Conservation (phyloP, 2,329 filamentous ascomycete species). For the Raffaelea albimanens region DNA sequence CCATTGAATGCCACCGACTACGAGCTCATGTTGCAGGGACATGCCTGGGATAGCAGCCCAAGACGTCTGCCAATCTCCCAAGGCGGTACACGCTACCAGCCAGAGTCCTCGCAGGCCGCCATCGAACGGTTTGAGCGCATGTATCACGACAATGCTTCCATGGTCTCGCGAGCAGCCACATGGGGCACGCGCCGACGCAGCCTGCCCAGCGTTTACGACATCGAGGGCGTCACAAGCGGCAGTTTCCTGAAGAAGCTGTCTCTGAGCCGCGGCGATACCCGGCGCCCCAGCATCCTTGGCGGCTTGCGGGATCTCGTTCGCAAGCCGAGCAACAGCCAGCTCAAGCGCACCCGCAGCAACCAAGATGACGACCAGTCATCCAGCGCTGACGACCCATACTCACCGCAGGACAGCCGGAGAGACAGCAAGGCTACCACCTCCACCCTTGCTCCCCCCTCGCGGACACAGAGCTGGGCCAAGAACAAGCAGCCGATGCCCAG, state of each 20-base stretch:
- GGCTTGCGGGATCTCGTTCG: slow-evolving; percentile 40
- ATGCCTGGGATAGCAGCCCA: slow-evolving; percentile 41
- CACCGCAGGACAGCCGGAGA: slow-evolving; percentile 19
- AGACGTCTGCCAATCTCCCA: slow-evolving; percentile 34
- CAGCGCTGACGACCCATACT: slow-evolving; percentile 17
- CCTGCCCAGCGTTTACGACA: slow-evolving; percentile 48
- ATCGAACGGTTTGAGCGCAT: slow-evolving; percentile 43
- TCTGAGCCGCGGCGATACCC: slow-evolving; percentile 37
- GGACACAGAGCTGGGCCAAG: slow-evolving; percentile 39
- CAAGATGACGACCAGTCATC: slow-evolving; percentile 23
- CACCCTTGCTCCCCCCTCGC: slow-evolving; percentile 41
- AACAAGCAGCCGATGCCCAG: slow-evolving; percentile 41
- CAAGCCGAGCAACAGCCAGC: slow-evolving; percentile 34
- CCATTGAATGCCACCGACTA: slow-evolving; percentile 36
- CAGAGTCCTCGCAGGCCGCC: slow-evolving; percentile 41
- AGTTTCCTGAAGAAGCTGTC: slow-evolving; percentile 55
- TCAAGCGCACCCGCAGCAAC: slow-evolving; percentile 38
- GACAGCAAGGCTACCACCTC: slow-evolving; percentile 20
- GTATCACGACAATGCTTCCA: slow-evolving; percentile 46
- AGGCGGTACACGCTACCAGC: slow-evolving; percentile 28
- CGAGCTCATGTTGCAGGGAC: slow-evolving; percentile 37
- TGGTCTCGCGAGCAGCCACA: slow-evolving; percentile 55
- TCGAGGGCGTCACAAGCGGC: slow-evolving; percentile 50
- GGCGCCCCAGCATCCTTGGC: slow-evolving; percentile 45
- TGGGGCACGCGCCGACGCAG: slow-evolving; percentile 61